Evolutionary conservation across 2,329 filamentous ascomycete species (phyloP), one percentile per base, ranked within the genome.

Genomic region (Aureobasidium sp.): DNA sequence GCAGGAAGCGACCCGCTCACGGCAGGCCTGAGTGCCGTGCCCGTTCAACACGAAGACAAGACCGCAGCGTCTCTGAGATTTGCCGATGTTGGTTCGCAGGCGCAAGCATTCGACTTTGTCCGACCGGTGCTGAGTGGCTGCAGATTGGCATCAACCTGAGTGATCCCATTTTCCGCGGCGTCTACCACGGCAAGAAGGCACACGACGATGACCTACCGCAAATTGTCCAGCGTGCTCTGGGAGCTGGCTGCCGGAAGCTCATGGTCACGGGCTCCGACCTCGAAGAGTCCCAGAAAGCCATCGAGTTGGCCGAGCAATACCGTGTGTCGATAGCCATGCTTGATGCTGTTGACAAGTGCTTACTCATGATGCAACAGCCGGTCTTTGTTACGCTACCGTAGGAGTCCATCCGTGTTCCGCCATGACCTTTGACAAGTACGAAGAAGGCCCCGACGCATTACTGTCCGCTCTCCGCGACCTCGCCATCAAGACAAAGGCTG

Each of bases 251-350:
- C 71, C 78, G 81, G 61, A 96, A 96, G 69, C 83, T 99, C 68
- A 93, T 99, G 78, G 83, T 97, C 35, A 99, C 94, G 0, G 94
- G 94, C 21, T 96, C 91, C 0, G 90, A 94, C 70, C 80, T 97
- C 53, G 78, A 79, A 55, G 91, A 92, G 73, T 92, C 89, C 1
- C 76, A 83, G 64, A 83, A 89, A 64, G 91, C 90, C 0, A 75
- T 96, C 10, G 76, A 85, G 45, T 79, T 97, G 29, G 85, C 91
- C 2, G 79, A 84, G 66, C 79, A 87, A 65, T 86, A 93, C 70
- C 85, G 89, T 93, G 77, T 63, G 85, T 76, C 35, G 4, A 19
- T 3, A 21, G 2, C n/a, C 19, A 13, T 27, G 8, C 8, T 21
- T 9, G 21, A 11, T 35, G 51, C 9, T 10, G 2, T 31, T 17